Evolutionary conservation across 2,329 filamentous ascomycete species (phyloP).

Genomic region (Paecilomyces niveus): DNA sequence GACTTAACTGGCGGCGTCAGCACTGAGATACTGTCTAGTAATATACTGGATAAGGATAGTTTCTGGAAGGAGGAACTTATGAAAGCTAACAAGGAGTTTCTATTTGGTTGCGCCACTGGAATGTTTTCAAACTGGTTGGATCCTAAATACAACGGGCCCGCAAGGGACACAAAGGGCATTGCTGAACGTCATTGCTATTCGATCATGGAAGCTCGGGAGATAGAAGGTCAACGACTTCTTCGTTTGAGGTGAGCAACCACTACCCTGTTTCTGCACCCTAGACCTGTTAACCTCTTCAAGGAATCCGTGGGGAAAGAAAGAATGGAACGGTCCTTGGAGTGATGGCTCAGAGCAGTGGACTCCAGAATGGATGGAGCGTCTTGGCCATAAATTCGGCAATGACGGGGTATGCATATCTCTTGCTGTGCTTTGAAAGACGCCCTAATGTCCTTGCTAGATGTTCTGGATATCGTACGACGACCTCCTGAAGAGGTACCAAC

Average conservation of each 20-base stretch:
- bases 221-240: slow-evolving; percentile 57
- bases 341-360: slow-evolving; percentile 84
- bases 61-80: slow-evolving; percentile 80
- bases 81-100: slow-evolving; percentile 72
- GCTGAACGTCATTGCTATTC: slow-evolving; percentile 49
- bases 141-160: slow-evolving; percentile 24
- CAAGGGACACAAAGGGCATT: slow-evolving; percentile 37
- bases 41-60: slow-evolving; percentile 58
- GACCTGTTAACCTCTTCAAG: slow-evolving; percentile 28
- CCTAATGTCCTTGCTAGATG: slow-evolving; percentile 22
- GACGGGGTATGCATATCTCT: slow-evolving; percentile 48
- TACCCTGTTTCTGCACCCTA: slow-evolving; percentile 2
- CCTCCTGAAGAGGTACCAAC: slow-evolving; percentile 51
- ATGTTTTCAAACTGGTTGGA: slow-evolving; percentile 39
- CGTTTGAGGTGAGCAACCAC: slow-evolving; percentile 45
- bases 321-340: slow-evolving; percentile 76
- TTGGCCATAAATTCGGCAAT: slow-evolving; percentile 68
- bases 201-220: slow-evolving; percentile 53
- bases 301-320: slow-evolving; percentile 75
- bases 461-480: slow-evolving; percentile 58
- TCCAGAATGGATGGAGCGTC: slow-evolving; percentile 64
- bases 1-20: slow-evolving; percentile 50
- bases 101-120: slow-evolving; percentile 42
- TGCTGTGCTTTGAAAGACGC: neutral
- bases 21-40: slow-evolving; percentile 38